Base-by-base conservation (phyloP, 352 stramenopile species). In the Stramenopiles sp. region DNA sequence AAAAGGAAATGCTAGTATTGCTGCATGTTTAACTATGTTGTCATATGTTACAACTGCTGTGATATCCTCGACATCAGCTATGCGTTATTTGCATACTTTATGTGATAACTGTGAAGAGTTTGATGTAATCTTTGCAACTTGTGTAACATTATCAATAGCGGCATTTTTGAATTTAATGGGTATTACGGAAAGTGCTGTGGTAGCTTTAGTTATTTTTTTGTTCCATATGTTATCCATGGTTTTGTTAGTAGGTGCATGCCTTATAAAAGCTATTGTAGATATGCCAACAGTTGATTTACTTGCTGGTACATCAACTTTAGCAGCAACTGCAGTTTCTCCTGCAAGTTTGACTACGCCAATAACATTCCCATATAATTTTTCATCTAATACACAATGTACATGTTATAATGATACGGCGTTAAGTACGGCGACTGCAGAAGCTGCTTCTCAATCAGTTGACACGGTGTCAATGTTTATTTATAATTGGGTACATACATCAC, bases 41-140 rank as follows among this genome's bases (percentile, higher is more conserved):
- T 95, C 91, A 43, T 97, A 97, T 87, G 95, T 97, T 81, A 92
- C 93, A n/a, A 97, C 93, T 27, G 92, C 91, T 27, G 84, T 88
- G 0, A 85, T 88, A 6, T 84, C 76, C 7, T 86, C 78, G 78
- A 87, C 87, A n/a, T 89, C 87, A 31, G 89, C 88, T 6, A 81
- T 94, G 7, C 86, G 82, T 1, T 95, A 94, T 83, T 83, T 95
- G 7, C 81, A 86, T 81, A 91, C 85, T 30, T 81, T 93, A 13
- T 53, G 38, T 13, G 13, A 53, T 13, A 53, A 53, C 38, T 53
- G 38, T 53, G 38, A 53, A 53, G 38, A 53, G 38, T 53, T 53
- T 53, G 84, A 89, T 6, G 79, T 88, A 7, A 82, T 91, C 63
- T 53, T 63, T 29, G 81, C 81, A 69, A 88, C 82, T 43, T 83